Conservation (phyloP, 768 basidiomycete species). For the Naganishia kalamii region DNA sequence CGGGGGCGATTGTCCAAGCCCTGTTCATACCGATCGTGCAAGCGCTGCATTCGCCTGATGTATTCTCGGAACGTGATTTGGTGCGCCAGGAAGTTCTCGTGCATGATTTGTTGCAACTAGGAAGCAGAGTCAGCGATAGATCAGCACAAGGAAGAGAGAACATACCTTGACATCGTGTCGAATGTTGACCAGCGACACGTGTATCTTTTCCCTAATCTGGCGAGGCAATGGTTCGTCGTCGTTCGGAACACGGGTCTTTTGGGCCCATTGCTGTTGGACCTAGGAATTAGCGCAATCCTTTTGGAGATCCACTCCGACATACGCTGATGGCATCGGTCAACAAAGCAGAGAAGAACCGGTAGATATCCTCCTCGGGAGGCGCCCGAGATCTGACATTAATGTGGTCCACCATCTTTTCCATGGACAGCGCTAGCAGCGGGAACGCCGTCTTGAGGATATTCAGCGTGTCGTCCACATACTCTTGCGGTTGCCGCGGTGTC, state of each 20-base stretch:
- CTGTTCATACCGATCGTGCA: slow-evolving; percentile 85
- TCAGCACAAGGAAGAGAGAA: slow-evolving; percentile 24
- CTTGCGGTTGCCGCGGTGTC: slow-evolving; percentile 61
- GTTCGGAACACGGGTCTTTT: slow-evolving; percentile 37
- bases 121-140: background rate
- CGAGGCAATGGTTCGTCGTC: slow-evolving; percentile 42
- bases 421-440: slow-evolving; percentile 83
- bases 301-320: background rate
- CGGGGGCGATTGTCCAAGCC: slow-evolving; percentile 74
- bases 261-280: slow-evolving; percentile 47
- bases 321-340: slow-evolving; percentile 65
- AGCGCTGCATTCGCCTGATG: slow-evolving; percentile 77
- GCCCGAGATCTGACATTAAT: slow-evolving; percentile 83
- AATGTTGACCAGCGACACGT: slow-evolving; percentile 39
- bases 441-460: slow-evolving; percentile 91
- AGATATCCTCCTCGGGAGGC: slow-evolving; percentile 83
- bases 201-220: slow-evolving; percentile 21
- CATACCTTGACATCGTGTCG: slow-evolving; percentile 38
- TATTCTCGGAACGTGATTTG: slow-evolving; percentile 80
- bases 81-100: slow-evolving; percentile 77
- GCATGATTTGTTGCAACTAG: slow-evolving; percentile 66
- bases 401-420: slow-evolving; percentile 97
- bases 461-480: slow-evolving; percentile 86
- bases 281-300: background rate
- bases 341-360: slow-evolving; percentile 79